These are phyloP conservation scores for Lumnitzera racemosa DNA, from an alignment of 345 rosid species.

Conservation along the genomic window DNA sequence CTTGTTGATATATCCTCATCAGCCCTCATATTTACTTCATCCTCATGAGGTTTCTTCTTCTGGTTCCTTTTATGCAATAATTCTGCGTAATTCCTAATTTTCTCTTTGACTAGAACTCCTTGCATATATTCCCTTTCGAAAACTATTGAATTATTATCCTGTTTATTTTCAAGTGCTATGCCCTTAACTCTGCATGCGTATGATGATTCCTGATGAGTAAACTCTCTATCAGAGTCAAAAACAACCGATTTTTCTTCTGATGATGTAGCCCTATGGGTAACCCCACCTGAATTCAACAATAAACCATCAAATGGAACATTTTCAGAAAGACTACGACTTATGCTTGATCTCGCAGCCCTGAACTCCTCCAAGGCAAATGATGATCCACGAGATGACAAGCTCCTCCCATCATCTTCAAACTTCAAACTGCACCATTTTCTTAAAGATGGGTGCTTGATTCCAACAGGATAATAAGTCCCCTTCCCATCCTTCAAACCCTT, in stretches of 20 bases:
- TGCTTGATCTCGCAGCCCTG: constrained; percentile 22
- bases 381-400: constrained; percentile 32
- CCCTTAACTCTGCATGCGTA: constrained; percentile 19
- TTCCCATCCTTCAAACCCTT: constrained; percentile 81
- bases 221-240: constrained; percentile 30
- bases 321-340: constrained; percentile 49
- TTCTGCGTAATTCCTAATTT: constrained; percentile 26
- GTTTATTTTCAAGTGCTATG: constrained; percentile 31
- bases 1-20: constrained; percentile 36
- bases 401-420: constrained; percentile 37
- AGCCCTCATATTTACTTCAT: constrained; percentile 38
- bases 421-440: constrained; percentile 42
- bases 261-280: constrained; percentile 34
- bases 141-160: constrained; percentile 30
- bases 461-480: constrained; percentile 77
- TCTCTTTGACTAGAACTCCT: constrained; percentile 77
- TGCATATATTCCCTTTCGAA: constrained; percentile 91
- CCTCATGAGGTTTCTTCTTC: constrained; percentile 29
- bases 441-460: constrained; percentile 62
- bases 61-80: constrained; percentile 30
- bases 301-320: constrained; percentile 33
- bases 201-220: constrained; percentile 24
- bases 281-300: constrained; percentile 36
- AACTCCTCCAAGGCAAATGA: constrained; percentile 39
- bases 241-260: constrained; percentile 28